Evolutionary conservation across 345 rosid species (phyloP).

Genomic region (Triadica sebifera): DNA sequence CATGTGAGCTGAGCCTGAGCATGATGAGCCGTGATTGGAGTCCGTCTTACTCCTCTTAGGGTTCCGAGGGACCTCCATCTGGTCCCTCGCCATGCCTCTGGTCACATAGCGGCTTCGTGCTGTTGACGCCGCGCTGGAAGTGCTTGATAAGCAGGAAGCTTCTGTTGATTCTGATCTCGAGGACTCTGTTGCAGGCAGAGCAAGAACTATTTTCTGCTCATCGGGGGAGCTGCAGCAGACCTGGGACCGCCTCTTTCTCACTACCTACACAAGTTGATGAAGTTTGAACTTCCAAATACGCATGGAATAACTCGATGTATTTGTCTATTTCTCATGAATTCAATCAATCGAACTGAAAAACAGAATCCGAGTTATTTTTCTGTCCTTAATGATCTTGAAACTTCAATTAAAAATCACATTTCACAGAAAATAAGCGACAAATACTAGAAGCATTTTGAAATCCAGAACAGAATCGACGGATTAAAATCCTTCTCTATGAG

Average conservation of each 20-base stretch:
- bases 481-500: background rate
- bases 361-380: background rate
- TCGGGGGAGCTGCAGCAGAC: slow-evolving; percentile 34
- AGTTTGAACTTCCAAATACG: background rate
- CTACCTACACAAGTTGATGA: slow-evolving; percentile 36
- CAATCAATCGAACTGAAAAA: background rate
- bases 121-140: slow-evolving; percentile 50
- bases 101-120: slow-evolving; percentile 25
- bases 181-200: slow-evolving; percentile 21
- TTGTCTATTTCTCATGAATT: background rate
- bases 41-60: slow-evolving; percentile 27
- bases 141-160: slow-evolving; percentile 58
- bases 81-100: slow-evolving; percentile 19
- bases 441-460: background rate
- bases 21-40: slow-evolving; percentile 1
- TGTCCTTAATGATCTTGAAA: too few species aligned
- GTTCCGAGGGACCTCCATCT: slow-evolving; percentile 7
- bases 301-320: background rate
- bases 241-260: slow-evolving; percentile 51
- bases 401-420: slow-evolving; percentile 2
- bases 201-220: slow-evolving; percentile 10
- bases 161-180: slow-evolving; percentile 43
- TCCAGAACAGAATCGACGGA: background rate
- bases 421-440: background rate
- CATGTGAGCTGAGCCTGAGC: slow-evolving; percentile 40